Conservation (phyloP, 2,329 filamentous ascomycete species). For the Aspergillus persii region DNA sequence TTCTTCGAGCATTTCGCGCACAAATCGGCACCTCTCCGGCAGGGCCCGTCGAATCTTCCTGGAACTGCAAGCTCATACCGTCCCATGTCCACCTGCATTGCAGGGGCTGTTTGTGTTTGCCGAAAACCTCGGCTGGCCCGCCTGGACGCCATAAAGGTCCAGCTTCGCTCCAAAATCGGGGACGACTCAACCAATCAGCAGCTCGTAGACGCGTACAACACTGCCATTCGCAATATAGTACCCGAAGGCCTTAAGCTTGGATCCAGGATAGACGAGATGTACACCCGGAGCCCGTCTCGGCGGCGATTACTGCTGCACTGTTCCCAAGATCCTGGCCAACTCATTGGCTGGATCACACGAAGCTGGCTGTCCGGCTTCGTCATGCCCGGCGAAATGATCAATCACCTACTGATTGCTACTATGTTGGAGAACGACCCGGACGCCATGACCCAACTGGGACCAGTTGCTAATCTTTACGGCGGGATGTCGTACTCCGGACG, state of each 20-base stretch:
- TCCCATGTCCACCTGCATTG: slow-evolving; percentile 40
- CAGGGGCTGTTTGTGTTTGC: slow-evolving; percentile 53
- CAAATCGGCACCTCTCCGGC: slow-evolving; percentile 9
- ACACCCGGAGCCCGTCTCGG: slow-evolving; percentile 27
- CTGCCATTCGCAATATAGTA: slow-evolving; percentile 8
- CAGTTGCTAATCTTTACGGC: slow-evolving; percentile 53
- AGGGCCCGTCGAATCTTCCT: slow-evolving; percentile 26
- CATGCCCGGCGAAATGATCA: slow-evolving; percentile 53
- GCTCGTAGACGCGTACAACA: slow-evolving; percentile 11
- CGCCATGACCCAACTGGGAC: slow-evolving; percentile 49
- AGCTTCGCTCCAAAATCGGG: slow-evolving; percentile 38
- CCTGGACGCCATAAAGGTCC: slow-evolving; percentile 35
- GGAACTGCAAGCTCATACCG: slow-evolving; percentile 38
- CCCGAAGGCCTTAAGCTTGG: slow-evolving; percentile 2
- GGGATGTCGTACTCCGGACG: slow-evolving; percentile 52
- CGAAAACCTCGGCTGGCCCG: slow-evolving; percentile 51
- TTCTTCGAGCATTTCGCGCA: slow-evolving; percentile 27
- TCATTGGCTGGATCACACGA: slow-evolving; percentile 55
- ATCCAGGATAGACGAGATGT: slow-evolving; percentile 28
- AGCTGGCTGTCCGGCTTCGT: slow-evolving; percentile 56
- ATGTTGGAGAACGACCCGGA: slow-evolving; percentile 54
- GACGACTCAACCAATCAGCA: slow-evolving; percentile 13
- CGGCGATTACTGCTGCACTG: slow-evolving; percentile 29
- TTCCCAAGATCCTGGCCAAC: slow-evolving; percentile 23
- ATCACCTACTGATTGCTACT: slow-evolving; percentile 56